phyloP scores from a whole-genome alignment of 495 filamentous ascomycete species.

The Penicillium cosmopolitanum region DNA sequence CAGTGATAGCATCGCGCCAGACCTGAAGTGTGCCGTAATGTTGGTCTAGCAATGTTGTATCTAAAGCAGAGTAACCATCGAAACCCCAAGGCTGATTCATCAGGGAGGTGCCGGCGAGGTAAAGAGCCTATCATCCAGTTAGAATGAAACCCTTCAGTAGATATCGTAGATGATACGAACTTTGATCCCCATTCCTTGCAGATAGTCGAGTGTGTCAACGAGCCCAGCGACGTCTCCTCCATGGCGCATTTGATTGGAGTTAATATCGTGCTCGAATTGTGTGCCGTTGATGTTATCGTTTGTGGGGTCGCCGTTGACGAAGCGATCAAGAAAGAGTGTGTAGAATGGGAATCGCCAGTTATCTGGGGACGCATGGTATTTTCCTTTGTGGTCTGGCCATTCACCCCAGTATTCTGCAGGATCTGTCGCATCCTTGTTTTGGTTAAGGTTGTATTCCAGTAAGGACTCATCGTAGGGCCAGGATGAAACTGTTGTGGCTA shows the following conservation, averaged over 20 bases:
- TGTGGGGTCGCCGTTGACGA: slow-evolving; percentile 69
- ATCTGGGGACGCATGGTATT: slow-evolving; percentile 58
- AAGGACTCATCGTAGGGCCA: slow-evolving; percentile 60
- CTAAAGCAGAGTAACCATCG: slow-evolving; percentile 68
- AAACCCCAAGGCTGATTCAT: slow-evolving; percentile 74
- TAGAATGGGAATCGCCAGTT: slow-evolving; percentile 78
- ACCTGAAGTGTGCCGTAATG: slow-evolving; percentile 65
- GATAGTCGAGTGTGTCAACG: slow-evolving; percentile 68
- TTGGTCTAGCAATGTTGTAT: slow-evolving; percentile 69
- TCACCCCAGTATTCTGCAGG: slow-evolving; percentile 64
- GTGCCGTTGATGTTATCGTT: slow-evolving; percentile 75
- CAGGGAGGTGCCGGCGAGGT: slow-evolving; percentile 68
- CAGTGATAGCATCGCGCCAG: slow-evolving; percentile 66
- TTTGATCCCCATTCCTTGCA: slow-evolving; percentile 76
- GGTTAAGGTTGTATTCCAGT: slow-evolving; percentile 63
- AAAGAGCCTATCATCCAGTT: slow-evolving; percentile 52
- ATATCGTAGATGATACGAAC: slow-evolving; percentile 34
- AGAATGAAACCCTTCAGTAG: not conserved
- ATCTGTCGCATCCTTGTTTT: slow-evolving; percentile 57
- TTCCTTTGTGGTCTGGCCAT: slow-evolving; percentile 53
- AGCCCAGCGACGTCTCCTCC: slow-evolving; percentile 71
- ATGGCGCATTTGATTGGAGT: slow-evolving; percentile 70
- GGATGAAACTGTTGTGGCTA: slow-evolving; percentile 35
- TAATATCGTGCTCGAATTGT: slow-evolving; percentile 67
- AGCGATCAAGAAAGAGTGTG: slow-evolving; percentile 70